Conservation (phyloP, 345 rosid genomes). For the Corchorus olitorius region DNA sequence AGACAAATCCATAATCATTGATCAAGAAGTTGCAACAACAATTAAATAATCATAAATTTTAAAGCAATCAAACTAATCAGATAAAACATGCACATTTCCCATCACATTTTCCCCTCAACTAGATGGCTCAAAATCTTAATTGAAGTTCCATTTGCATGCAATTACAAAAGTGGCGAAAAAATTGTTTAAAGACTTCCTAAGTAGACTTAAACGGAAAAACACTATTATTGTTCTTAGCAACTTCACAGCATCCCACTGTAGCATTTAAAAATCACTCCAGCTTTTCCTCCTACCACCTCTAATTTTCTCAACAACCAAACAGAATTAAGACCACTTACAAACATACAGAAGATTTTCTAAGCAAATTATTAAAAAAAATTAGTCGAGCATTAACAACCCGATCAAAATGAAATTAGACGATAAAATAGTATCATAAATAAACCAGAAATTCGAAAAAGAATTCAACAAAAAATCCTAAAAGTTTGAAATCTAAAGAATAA, state of each 20-base stretch:
- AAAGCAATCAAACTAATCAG: not conserved
- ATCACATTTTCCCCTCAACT: not conserved
- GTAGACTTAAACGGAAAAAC: not conserved
- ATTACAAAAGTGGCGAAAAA: not conserved
- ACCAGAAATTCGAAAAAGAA: not conserved
- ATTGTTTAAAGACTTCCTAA: not conserved
- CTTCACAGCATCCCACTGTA: not conserved
- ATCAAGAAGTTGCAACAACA: not conserved
- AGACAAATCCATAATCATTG: not conserved
- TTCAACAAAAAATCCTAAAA: slow-evolving; percentile 4
- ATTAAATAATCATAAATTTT: not conserved
- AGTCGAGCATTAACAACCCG: not conserved
- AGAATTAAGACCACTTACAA: not conserved
- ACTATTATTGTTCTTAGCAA: not conserved
- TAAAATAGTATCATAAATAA: not conserved
- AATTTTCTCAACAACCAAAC: slow-evolving; percentile 16
- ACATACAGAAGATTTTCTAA: not conserved
- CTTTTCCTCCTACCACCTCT: not conserved
- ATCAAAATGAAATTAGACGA: not conserved
- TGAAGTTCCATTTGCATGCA: not conserved
- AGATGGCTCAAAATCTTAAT: not conserved
- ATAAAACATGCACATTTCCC: not conserved
- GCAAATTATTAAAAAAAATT: not conserved
- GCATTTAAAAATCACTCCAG: slow-evolving; percentile 4
- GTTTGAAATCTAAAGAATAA: not conserved